Evolutionary conservation across 2,329 filamentous ascomycete species (phyloP), one percentile per base, ranked within the genome.

Genomic region (Claviceps lovelessii): DNA sequence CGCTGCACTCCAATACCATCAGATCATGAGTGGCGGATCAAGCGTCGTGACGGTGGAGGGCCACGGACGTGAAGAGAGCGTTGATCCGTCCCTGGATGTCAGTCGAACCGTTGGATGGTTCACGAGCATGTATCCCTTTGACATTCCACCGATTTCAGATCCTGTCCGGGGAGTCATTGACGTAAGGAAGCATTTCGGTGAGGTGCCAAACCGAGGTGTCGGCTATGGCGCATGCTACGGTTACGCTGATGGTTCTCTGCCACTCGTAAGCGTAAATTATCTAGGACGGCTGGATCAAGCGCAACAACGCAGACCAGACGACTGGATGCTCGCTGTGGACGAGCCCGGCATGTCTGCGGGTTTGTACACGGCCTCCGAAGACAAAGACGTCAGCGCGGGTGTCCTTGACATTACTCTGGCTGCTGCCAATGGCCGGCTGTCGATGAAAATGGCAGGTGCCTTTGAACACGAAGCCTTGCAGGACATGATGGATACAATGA

Each of bases 41-140:
- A 46, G 10, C 11, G 23, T 52, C 28, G 51, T 52, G 17, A 52
- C 42, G 7, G 13, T 52, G n/a, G 51, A 52, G 23, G 51, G 41
- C 15, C 41, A 52, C n/a, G 51, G 51, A n/a, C 51, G 51, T 23
- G 51, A 52, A 23, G 42, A 52, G n/a, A 46, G 28, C 33, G 51
- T 52, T n/a, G 51, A 52, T 47, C 28, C 42, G 39, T 47, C 51
- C 23, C 29, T 52, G 41, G 51, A 52, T 2, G 39, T 52, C 29
- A 46, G 51, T 13, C 23, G 51, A 45, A 52, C 50, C 4, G 41
- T 52, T 4, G 50, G 50, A 28, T 52, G 50, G 50, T 52, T 52
- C 15, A 52, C 50, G 11, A 52, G 50, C 50, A 52, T 52, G 37
- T 52, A 52, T 41, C 41, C 50, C 4, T 45, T 52, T 45, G 28